A percentile compares a stretch with the other conserved stretches of the same genome.
These are phyloP conservation scores for Fraxinus sp. DNA, from an alignment of 305 asterid genomes.

Conservation along the genomic window DNA sequence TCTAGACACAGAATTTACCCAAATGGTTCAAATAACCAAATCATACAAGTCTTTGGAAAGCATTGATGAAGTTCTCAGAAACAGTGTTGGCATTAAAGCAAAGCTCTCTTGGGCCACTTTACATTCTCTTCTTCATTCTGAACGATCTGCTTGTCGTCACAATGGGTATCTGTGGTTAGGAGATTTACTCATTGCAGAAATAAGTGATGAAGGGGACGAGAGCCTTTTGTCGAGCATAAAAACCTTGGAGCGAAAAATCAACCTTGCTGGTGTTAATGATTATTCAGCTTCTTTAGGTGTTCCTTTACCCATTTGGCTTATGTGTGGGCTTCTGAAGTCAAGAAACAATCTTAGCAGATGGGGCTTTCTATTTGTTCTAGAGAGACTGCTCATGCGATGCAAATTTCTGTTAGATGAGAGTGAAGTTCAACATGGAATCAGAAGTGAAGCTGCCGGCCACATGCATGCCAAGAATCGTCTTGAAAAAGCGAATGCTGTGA, in stretches of 20 bases:
- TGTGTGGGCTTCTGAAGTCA: constrained; percentile 95
- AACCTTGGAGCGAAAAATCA: constrained; percentile 71
- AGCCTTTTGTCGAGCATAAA: constrained; percentile 72
- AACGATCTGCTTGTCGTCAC: constrained; percentile 69
- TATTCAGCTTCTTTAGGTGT: constrained; percentile 70
- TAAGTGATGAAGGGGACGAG: constrained; percentile 62
- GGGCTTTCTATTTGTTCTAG: constrained; percentile 91
- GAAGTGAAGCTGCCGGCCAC: constrained; percentile 51
- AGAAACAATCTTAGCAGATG: constrained; percentile 64
- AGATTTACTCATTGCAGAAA: constrained; percentile 85
- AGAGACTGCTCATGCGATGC: constrained; percentile 95
- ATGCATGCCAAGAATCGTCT: constrained; percentile 60
- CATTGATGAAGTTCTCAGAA: constrained; percentile 47
- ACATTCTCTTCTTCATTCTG: constrained; percentile 98
- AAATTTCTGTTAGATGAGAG: constrained; percentile 97
- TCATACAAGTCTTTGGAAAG: constrained; percentile 66
- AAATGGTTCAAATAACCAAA: constrained; percentile 72
- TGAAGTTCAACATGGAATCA: constrained; percentile 63
- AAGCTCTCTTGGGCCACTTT: constrained; percentile 86
- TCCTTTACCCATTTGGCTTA: constrained; percentile 90
- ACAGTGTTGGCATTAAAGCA: constrained; percentile 49
- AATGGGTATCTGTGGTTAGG: constrained; percentile 97
- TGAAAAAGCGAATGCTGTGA: constrained; percentile 89
- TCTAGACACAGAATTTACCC: constrained; percentile 79
- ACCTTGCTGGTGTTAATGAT: constrained; percentile 74